These are phyloP conservation scores for Yarrowia keelungensis DNA, from an alignment of 805 yeast genomes.

Conservation along the genomic window DNA sequence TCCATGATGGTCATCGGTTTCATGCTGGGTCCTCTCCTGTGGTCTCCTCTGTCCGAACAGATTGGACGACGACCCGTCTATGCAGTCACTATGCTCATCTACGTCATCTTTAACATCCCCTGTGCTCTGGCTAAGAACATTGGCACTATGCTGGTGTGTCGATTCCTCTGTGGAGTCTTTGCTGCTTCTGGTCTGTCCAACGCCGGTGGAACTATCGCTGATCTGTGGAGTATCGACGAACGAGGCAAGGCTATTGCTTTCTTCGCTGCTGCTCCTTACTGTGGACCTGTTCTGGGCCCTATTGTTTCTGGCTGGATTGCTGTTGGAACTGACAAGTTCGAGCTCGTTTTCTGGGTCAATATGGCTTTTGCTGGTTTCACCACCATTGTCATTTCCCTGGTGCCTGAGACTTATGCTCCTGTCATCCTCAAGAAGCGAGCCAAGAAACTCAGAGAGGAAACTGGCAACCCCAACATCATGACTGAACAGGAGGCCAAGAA, in stretches of 20 bases:
- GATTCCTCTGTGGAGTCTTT: slow-evolving; percentile 88
- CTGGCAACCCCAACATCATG: slow-evolving; percentile 86
- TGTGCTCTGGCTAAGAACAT: slow-evolving; percentile 85
- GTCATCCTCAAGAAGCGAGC: slow-evolving; percentile 80
- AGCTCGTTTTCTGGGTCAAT: slow-evolving; percentile 85
- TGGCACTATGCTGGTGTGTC: slow-evolving; percentile 78
- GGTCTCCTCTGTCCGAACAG: slow-evolving; percentile 89
- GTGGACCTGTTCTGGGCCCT: slow-evolving; percentile 92
- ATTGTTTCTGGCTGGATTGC: slow-evolving; percentile 85
- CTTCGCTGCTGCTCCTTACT: slow-evolving; percentile 90
- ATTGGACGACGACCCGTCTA: slow-evolving; percentile 88
- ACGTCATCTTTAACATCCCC: slow-evolving; percentile 82
- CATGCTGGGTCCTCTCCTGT: slow-evolving; percentile 81
- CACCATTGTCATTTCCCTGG: slow-evolving; percentile 67
- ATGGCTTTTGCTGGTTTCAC: slow-evolving; percentile 89
- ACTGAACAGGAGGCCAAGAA: slow-evolving; percentile 96
- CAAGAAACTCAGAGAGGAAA: slow-evolving; percentile 69
- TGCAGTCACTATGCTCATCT: slow-evolving; percentile 73
- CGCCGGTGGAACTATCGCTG: slow-evolving; percentile 92
- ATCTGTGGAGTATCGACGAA: slow-evolving; percentile 79
- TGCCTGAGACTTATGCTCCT: slow-evolving; percentile 96
- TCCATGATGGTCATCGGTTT: slow-evolving; percentile 91
- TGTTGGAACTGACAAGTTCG: slow-evolving; percentile 66
- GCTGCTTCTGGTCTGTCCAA: slow-evolving; percentile 81
- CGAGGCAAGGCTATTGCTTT: slow-evolving; percentile 91